Percentiles rank a stretch among this genome's conserved stretches.
Conservation (phyloP, 208 protist species). For the Crithidia bombi region DNA sequence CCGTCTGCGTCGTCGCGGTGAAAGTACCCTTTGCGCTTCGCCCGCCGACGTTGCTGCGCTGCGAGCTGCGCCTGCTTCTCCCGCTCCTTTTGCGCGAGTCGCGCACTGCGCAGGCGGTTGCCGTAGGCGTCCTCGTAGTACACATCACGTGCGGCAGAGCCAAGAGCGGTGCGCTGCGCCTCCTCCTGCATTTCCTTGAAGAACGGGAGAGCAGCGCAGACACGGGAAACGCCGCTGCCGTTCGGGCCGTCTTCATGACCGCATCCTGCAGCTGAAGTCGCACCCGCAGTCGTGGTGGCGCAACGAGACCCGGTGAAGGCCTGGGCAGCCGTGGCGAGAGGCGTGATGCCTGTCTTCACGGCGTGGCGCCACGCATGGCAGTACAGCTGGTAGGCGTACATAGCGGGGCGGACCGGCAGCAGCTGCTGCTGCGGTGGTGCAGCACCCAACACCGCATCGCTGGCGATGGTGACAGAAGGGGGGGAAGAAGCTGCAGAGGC, state of each 20-base stretch:
- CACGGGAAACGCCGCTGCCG: slow-evolving; percentile 22
- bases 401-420: background rate
- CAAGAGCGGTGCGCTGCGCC: slow-evolving; percentile 35
- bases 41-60: slow-evolving; percentile 38
- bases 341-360: slow-evolving; percentile 27
- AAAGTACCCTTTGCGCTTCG: slow-evolving; percentile 74
- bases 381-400: slow-evolving; percentile 41
- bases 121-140: slow-evolving; percentile 71
- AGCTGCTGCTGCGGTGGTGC: background rate
- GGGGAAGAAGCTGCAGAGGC: background rate
- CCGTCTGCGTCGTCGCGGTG: slow-evolving; percentile 34
- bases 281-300: too few species aligned
- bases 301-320: slow-evolving; percentile 11
- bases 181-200: slow-evolving; percentile 51
- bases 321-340: slow-evolving; percentile 18
- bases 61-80: slow-evolving; percentile 41
- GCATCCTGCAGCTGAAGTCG: background rate
- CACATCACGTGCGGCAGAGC: slow-evolving; percentile 30
- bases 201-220: slow-evolving; percentile 42
- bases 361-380: slow-evolving; percentile 34
- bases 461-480: background rate
- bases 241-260: slow-evolving; percentile 5
- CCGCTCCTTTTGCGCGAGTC: slow-evolving; percentile 67
- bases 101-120: slow-evolving; percentile 78
- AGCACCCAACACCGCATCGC: background rate